Conservation (phyloP, 2,329 filamentous ascomycete species). For the Septoria petroselini region DNA sequence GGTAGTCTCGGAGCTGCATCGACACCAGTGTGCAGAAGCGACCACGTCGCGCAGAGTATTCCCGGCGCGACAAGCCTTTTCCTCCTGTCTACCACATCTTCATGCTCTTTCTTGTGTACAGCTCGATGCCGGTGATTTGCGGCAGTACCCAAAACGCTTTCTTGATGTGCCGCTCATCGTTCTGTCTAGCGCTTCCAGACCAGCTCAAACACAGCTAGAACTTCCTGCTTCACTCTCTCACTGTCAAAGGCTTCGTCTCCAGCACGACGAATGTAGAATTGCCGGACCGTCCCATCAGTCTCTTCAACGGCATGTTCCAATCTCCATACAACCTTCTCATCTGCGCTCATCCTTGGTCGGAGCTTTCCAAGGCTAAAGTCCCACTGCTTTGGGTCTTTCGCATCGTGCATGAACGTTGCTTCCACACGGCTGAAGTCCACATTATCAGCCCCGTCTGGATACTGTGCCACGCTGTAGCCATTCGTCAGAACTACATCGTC, state of each 20-base stretch:
- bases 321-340: slow-evolving; percentile 17
- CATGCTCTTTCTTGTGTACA: no score
- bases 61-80: no score
- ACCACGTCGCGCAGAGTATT: no score
- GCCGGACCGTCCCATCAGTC: slow-evolving; percentile 9
- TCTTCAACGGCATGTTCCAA: slow-evolving; percentile 16
- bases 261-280: slow-evolving; percentile 2
- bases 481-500: slow-evolving; percentile 21
- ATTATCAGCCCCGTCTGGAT: slow-evolving; percentile 14
- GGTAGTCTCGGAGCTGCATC: no score
- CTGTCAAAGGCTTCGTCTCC: not conserved
- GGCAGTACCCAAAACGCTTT: no score
- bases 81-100: no score
- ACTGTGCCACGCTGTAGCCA: slow-evolving; percentile 18
- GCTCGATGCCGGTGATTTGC: no score
- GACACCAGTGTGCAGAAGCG: no score
- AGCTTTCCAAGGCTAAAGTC: slow-evolving; percentile 15
- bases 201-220: not conserved
- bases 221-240: slow-evolving; percentile 3
- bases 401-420: slow-evolving; percentile 13
- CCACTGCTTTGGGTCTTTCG: slow-evolving; percentile 7
- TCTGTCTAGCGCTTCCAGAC: not conserved
- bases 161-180: no score
- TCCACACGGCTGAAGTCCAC: slow-evolving; percentile 17
- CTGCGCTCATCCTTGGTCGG: slow-evolving; percentile 10